Evolutionary conservation across 73 alveolate species (phyloP).

Genomic region (Symbiodinium pilosum): DNA sequence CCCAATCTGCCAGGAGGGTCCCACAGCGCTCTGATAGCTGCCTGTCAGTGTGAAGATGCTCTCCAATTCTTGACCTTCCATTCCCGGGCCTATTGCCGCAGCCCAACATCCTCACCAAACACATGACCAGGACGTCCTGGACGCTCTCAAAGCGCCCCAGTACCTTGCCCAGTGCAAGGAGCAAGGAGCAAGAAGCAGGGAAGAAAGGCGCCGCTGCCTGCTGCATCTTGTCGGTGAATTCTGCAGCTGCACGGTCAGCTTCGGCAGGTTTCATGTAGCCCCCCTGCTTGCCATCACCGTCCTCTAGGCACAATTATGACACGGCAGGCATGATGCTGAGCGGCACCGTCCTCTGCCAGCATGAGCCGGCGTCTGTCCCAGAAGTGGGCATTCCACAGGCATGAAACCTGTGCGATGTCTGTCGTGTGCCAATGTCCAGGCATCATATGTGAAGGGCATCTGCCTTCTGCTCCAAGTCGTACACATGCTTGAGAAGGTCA

Average conservation of each 20-base stretch:
- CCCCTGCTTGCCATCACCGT: not conserved
- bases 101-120: slow-evolving; percentile 81
- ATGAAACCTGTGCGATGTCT: slow-evolving; percentile 31
- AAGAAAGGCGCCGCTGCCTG: slow-evolving; percentile 2
- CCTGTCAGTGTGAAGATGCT: not conserved
- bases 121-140: slow-evolving; percentile 76
- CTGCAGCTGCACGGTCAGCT: slow-evolving; percentile 57
- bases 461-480: slow-evolving; percentile 79
- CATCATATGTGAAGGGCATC: not conserved
- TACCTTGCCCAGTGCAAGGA: not conserved
- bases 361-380: slow-evolving; percentile 83
- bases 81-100: slow-evolving; percentile 43
- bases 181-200: not conserved
- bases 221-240: slow-evolving; percentile 83
- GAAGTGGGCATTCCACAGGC: slow-evolving; percentile 64
- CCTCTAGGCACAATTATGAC: not conserved
- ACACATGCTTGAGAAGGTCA: slow-evolving; percentile 43
- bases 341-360: slow-evolving; percentile 14
- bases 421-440: not conserved
- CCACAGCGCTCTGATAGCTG: slow-evolving; percentile 57
- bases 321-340: not conserved
- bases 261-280: slow-evolving; percentile 17
- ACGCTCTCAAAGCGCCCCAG: slow-evolving; percentile 91
- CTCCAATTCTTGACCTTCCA: not conserved
- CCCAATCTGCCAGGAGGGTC: slow-evolving; percentile 71